Evolutionary conservation across 2,329 filamentous ascomycete genomes (phyloP).

Genomic region (Colletotrichum filicis): DNA sequence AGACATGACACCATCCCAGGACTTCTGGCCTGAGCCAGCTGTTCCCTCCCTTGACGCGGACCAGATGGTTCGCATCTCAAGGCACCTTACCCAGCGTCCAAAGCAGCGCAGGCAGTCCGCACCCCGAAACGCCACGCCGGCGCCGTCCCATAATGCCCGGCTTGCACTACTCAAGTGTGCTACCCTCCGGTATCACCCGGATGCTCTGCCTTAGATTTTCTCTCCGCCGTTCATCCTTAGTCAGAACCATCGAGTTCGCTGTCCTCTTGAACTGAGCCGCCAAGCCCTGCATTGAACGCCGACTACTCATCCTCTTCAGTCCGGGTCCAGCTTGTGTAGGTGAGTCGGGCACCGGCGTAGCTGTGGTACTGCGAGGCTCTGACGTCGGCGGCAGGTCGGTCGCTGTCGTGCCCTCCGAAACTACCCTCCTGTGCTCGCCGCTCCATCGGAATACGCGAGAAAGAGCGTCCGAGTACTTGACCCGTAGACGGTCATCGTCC

Average conservation of each 20-base stretch:
- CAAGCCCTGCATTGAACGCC: slow-evolving; percentile 28
- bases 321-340: neutral
- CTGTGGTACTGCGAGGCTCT: slow-evolving; percentile 1
- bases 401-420: slow-evolving; percentile 8
- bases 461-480: slow-evolving; percentile 30
- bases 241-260: slow-evolving; percentile 23
- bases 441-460: slow-evolving; percentile 32
- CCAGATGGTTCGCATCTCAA: neutral
- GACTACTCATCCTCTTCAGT: slow-evolving; percentile 1
- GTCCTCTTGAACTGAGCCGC: slow-evolving; percentile 35
- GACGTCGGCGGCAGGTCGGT: neutral
- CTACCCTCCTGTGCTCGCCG: slow-evolving; percentile 29
- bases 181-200: slow-evolving; percentile 43
- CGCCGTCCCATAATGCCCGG: neutral
- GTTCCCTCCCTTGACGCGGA: neutral
- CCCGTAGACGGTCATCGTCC: slow-evolving; percentile 30
- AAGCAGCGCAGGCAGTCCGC: neutral
- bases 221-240: slow-evolving; percentile 46
- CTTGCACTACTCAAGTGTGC: slow-evolving; percentile 11
- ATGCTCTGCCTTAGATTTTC: slow-evolving; percentile 50
- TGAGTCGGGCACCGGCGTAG: slow-evolving; percentile 1
- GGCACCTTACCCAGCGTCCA: neutral
- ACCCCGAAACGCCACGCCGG: slow-evolving; percentile 3
- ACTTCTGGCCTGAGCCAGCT: neutral
- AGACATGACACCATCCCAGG: slow-evolving; percentile 13